Base-by-base conservation (phyloP, 2,329 filamentous ascomycete species). In the Monilinia vaccinii-corymbosi region DNA sequence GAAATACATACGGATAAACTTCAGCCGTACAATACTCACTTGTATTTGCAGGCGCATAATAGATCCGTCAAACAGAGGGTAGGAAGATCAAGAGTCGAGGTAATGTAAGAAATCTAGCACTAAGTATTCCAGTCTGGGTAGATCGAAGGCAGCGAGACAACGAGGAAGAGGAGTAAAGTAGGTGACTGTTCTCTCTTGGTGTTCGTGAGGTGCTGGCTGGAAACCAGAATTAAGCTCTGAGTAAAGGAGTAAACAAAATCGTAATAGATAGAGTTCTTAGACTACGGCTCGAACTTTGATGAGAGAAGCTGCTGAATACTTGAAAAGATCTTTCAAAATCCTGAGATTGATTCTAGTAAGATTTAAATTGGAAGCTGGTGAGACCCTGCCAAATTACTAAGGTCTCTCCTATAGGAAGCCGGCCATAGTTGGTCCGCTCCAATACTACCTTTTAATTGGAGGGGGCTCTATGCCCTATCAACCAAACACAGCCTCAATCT, bases 121-220 rank as follows among this genome's bases (percentile, higher is more conserved):
- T 11, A 36, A 14, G 5, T 13, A 36, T 2, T 36, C 2, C 5
- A 28, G 2, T 4, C 34, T 36, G 13, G 2, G n/a, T 42, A 42
- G 6, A 42, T 42, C 6, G 38, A 40, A 10, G 8, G 8, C 1
- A 6, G 13, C 2, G 6, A 16, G 6, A 4, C 2, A 8, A 9
- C 2, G 11, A 11, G 18, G 13, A 13, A 4, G 18, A 16, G 3
- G 3, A 23, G 16, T 16, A 14, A 0, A 0, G n/a, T 3, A 18
- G 10, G 10, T 42, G 9, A 31, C 6, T 10, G 4, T 10, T 21
- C 4, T 42, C 3, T 6, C 2, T 21, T 14, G 34, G 1, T 1
- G 18, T 28, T 31, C 7, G 23, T 6, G 25, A 13, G 18, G 10
- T 21, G 8, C 18, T 21, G 18, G n/a, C 4, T 16, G 4, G 11